These are phyloP conservation scores for Sophora flavescens DNA, from an alignment of 306 rosid species.

Conservation along the genomic window DNA sequence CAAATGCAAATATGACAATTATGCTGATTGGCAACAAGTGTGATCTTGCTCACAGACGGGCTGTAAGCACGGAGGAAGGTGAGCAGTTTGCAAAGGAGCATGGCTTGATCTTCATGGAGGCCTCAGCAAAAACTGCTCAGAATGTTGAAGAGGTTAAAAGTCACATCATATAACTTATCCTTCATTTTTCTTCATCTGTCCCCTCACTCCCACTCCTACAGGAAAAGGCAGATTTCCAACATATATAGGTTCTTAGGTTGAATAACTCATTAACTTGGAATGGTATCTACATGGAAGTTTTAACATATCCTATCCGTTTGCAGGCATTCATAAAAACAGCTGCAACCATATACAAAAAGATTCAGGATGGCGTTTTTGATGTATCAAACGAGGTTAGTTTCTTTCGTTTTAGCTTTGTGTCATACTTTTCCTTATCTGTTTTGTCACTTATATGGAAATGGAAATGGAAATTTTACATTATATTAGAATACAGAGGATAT, in stretches of 20 bases:
- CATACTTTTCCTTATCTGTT: constrained; percentile 8
- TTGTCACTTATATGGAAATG: neutral
- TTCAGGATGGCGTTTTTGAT: constrained; percentile 97
- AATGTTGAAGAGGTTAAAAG: constrained; percentile 91
- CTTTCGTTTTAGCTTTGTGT: constrained; percentile 1
- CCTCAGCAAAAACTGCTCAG: constrained; percentile 98
- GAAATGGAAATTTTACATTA: constrained; percentile 20
- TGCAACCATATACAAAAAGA: constrained; percentile 91
- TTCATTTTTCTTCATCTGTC: constrained; percentile 28
- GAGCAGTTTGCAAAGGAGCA: constrained; percentile 99
- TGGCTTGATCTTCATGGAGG: constrained; percentile 96
- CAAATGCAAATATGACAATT: constrained; percentile 97
- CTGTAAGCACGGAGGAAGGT: constrained; percentile 99
- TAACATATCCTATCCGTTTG: constrained; percentile 14
- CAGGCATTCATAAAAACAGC: constrained; percentile 98
- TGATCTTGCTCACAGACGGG: constrained; percentile 97
- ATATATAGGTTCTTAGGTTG: constrained; percentile 24
- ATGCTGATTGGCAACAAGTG: constrained; percentile 97
- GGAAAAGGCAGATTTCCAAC: neutral
- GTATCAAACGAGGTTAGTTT: constrained; percentile 93
- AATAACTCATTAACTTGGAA: constrained; percentile 36
- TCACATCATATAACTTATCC: constrained; percentile 5
- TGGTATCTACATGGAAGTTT: constrained; percentile 24
- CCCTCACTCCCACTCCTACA: neutral
- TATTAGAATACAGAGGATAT: constrained; percentile 11